phyloP scores from a whole-genome alignment of 768 basidiomycete genomes.

The Psilocybe tampanensis region DNA sequence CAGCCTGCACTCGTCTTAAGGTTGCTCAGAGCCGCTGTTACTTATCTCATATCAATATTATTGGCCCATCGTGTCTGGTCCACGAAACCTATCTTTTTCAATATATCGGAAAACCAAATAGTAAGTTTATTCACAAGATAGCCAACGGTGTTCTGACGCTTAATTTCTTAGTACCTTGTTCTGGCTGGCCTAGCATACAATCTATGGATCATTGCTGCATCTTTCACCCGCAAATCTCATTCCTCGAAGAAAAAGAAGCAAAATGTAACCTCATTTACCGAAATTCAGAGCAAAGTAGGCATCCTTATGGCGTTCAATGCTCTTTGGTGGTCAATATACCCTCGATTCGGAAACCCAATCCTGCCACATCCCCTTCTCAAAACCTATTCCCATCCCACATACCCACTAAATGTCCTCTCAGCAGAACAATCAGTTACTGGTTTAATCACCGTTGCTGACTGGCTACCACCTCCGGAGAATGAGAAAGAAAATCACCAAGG shows the following conservation, averaged over 20 bases:
- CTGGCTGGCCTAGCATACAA: slow-evolving; percentile 34
- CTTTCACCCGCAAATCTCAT: slow-evolving; percentile 6
- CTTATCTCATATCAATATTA: slow-evolving; percentile 26
- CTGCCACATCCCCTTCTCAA: slow-evolving; percentile 54
- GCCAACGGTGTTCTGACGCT: not conserved
- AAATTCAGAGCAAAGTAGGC: slow-evolving; percentile 25
- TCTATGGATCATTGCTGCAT: slow-evolving; percentile 29
- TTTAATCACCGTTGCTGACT: slow-evolving; percentile 80
- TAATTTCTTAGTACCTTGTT: slow-evolving; percentile 25
- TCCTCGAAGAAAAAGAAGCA: slow-evolving; percentile 18
- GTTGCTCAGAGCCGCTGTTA: slow-evolving; percentile 25
- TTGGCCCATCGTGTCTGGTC: slow-evolving; percentile 35
- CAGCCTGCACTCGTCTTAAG: slow-evolving; percentile 20
- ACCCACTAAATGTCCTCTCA: slow-evolving; percentile 67
- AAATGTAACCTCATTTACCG: slow-evolving; percentile 12
- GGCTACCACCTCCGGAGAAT: slow-evolving; percentile 40
- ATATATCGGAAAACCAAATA: slow-evolving; percentile 37
- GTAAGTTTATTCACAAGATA: slow-evolving; percentile 27
- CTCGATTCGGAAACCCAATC: slow-evolving; percentile 52
- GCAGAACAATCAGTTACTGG: slow-evolving; percentile 77
- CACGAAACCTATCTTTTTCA: slow-evolving; percentile 13
- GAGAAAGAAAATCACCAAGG: slow-evolving; percentile 30
- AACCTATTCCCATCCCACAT: slow-evolving; percentile 52
- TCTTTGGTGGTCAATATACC: slow-evolving; percentile 38
- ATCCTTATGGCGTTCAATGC: slow-evolving; percentile 32